Conservation (phyloP, 2,329 filamentous ascomycete species). For the Emergomyces orientalis region DNA sequence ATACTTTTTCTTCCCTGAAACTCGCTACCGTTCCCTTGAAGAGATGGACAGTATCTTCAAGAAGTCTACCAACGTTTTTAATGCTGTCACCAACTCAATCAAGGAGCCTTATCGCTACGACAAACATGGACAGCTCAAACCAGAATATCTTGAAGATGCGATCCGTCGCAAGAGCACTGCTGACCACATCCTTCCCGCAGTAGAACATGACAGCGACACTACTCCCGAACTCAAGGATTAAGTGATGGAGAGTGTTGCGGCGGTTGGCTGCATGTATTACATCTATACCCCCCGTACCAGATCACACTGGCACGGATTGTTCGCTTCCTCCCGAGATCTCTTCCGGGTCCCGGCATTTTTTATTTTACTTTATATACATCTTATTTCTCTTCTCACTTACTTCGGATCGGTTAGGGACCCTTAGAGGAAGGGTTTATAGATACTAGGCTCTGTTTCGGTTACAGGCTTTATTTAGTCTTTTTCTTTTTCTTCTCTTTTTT, state of each 20-base stretch:
- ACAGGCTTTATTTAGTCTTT: not conserved
- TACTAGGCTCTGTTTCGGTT: not conserved
- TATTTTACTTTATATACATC: not conserved
- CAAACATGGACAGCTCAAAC: constrained; percentile 6
- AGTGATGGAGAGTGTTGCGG: no score
- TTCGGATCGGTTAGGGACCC: not conserved
- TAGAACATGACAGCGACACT: not conserved
- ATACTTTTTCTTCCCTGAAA: constrained; percentile 34
- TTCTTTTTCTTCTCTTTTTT: no score
- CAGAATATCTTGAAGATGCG: constrained; percentile 5
- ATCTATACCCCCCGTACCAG: not conserved
- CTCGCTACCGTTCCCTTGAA: constrained; percentile 31
- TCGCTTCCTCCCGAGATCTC: not conserved
- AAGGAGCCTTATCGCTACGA: constrained; percentile 9
- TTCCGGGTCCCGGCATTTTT: not conserved
- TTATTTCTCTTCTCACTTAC: not conserved
- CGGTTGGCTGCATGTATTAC: not conserved
- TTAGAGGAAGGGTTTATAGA: not conserved
- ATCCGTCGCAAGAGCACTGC: constrained; percentile 1
- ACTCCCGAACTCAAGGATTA: not conserved
- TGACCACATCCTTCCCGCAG: not conserved
- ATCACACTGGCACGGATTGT: not conserved
- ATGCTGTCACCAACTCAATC: constrained; percentile 10
- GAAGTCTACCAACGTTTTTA: constrained; percentile 23
- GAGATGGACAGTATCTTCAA: constrained; percentile 35